Percentiles rank a stretch among this genome's conserved stretches.
These are phyloP conservation scores for Wolfiporia cocos DNA, from an alignment of 1,284 basidiomycete species.

Conservation along the genomic window DNA sequence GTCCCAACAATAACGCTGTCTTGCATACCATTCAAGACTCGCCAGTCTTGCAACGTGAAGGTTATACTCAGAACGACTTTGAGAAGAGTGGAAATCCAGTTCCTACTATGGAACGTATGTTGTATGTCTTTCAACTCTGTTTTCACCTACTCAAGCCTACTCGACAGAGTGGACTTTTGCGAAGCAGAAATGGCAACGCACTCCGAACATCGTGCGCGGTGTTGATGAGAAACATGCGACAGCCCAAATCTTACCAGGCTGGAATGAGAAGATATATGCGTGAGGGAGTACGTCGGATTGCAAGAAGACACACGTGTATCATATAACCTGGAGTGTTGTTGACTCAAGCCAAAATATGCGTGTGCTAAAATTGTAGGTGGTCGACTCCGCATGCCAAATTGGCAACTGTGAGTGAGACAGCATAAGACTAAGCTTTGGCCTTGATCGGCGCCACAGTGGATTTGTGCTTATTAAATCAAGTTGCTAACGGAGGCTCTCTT, in stretches of 20 bases:
- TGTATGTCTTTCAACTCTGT: background rate
- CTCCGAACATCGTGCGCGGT: slow-evolving; percentile 26
- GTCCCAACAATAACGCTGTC: slow-evolving; percentile 41
- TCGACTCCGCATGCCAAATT: too few species aligned
- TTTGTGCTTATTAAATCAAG: too few species aligned
- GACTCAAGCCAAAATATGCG: too few species aligned
- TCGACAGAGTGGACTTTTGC: slow-evolving; percentile 41
- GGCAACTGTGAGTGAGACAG: too few species aligned
- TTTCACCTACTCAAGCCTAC: background rate
- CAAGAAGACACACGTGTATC: too few species aligned
- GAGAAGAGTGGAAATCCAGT: slow-evolving; percentile 38
- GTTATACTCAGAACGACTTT: slow-evolving; percentile 43
- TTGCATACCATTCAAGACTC: slow-evolving; percentile 38
- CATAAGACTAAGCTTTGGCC: too few species aligned
- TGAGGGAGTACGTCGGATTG: too few species aligned
- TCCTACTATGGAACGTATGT: slow-evolving; percentile 39
- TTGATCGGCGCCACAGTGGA: too few species aligned
- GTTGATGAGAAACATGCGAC: slow-evolving; percentile 26
- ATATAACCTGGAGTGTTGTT: too few species aligned
- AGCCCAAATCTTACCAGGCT: slow-evolving; percentile 37
- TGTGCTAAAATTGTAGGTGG: too few species aligned
- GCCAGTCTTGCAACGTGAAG: slow-evolving; percentile 41
- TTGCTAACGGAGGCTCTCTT: too few species aligned
- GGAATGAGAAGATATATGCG: slow-evolving; percentile 34
- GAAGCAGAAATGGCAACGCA: slow-evolving; percentile 43